Evolutionary conservation across 1,284 basidiomycete species (phyloP).

Genomic region (Sanghuangporus sanghuang): DNA sequence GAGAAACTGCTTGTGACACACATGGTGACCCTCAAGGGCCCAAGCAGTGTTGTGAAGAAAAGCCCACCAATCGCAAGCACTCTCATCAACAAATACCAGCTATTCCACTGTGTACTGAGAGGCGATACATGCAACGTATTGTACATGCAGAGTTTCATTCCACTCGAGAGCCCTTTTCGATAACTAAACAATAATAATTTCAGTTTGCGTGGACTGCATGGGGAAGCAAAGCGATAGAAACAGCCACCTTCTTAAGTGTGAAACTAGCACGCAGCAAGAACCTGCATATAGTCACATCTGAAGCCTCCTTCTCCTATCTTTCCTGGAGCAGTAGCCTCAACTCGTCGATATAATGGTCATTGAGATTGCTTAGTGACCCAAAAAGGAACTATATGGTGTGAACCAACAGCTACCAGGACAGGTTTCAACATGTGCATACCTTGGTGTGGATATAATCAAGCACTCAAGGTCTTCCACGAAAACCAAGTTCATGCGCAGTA

Average conservation of each 20-base stretch:
- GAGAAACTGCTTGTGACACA: slow-evolving; percentile 27
- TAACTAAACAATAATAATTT: slow-evolving; percentile 20
- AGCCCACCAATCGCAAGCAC: slow-evolving; percentile 26
- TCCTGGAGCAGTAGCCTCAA: slow-evolving; percentile 6
- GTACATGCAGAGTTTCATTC: slow-evolving; percentile 20
- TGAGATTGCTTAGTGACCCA: background rate
- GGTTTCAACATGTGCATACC: background rate
- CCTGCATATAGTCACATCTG: slow-evolving; percentile 21
- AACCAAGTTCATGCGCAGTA: background rate
- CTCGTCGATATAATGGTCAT: slow-evolving; percentile 18
- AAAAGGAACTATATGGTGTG: background rate
- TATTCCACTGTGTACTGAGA: slow-evolving; percentile 25
- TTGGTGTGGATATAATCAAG: background rate
- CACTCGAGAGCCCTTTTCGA: slow-evolving; percentile 23
- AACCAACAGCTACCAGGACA: background rate
- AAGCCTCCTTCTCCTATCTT: slow-evolving; percentile 17
- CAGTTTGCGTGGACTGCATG: background rate
- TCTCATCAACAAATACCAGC: slow-evolving; percentile 33
- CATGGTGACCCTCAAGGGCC: slow-evolving; percentile 25
- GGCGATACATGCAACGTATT: slow-evolving; percentile 22
- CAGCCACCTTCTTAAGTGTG: slow-evolving; percentile 24
- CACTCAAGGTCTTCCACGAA: background rate
- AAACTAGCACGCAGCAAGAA: slow-evolving; percentile 20
- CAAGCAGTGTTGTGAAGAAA: slow-evolving; percentile 23
- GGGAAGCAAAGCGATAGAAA: background rate